A percentile compares a stretch with the other conserved stretches of the same genome.
phyloP scores from a whole-genome alignment of 164 flowering plant species.

The Paratinospora sagittata region DNA sequence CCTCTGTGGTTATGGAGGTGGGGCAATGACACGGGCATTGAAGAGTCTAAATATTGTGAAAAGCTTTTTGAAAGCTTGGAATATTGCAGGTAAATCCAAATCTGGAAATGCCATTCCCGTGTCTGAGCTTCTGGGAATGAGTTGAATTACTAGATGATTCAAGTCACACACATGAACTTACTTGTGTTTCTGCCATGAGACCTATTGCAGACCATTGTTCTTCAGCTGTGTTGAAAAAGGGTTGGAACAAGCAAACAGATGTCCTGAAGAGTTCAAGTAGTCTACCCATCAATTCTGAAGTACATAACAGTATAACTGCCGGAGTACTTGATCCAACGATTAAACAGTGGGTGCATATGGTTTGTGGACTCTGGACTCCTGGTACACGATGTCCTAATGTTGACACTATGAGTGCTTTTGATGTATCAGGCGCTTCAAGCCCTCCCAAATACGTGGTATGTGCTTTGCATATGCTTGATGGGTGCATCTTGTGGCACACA shows the following conservation, averaged over 20 bases:
- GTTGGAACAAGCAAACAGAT: slow-evolving; percentile 12
- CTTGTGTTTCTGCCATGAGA: slow-evolving; percentile 9
- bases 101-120: slow-evolving; percentile 7
- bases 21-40: slow-evolving; percentile 64
- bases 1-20: slow-evolving; percentile 61
- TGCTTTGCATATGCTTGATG: not conserved
- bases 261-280: slow-evolving; percentile 6
- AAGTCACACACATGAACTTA: slow-evolving; percentile 17
- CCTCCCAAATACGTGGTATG: slow-evolving; percentile 35
- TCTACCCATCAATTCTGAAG: slow-evolving; percentile 15
- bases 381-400: slow-evolving; percentile 69
- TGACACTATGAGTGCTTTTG: slow-evolving; percentile 65
- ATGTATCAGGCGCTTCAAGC: slow-evolving; percentile 49
- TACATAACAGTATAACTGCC: slow-evolving; percentile 38
- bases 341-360: slow-evolving; percentile 72
- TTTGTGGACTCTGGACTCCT: slow-evolving; percentile 73
- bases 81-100: slow-evolving; percentile 19
- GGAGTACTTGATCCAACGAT: slow-evolving; percentile 42
- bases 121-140: slow-evolving; percentile 18
- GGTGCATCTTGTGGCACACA: not conserved
- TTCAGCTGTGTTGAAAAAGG: slow-evolving; percentile 12
- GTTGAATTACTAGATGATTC: slow-evolving; percentile 7
- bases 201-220: slow-evolving; percentile 12
- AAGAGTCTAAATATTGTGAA: slow-evolving; percentile 42
- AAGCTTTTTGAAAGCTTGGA: slow-evolving; percentile 47